A percentile compares a stretch with the other conserved stretches of the same genome.
These are phyloP conservation scores for Suillus sp. DNA, from an alignment of 768 basidiomycete genomes.

Conservation along the genomic window DNA sequence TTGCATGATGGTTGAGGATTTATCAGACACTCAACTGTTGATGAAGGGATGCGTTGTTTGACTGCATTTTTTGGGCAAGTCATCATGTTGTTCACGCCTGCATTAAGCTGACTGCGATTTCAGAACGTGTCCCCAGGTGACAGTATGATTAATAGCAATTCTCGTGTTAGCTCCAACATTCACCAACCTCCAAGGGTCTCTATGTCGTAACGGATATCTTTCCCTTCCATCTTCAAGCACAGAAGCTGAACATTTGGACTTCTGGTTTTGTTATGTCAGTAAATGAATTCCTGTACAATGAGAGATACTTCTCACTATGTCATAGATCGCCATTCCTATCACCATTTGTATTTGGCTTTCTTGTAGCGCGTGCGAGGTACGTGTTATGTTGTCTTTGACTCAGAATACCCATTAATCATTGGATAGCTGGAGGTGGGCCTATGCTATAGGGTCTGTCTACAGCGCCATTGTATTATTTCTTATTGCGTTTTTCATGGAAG, in stretches of 20 bases:
- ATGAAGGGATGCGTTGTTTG: slow-evolving; percentile 33
- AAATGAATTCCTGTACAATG: slow-evolving; percentile 39
- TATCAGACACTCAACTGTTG: neutral
- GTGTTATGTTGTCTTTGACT: slow-evolving; percentile 6
- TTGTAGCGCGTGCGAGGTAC: slow-evolving; percentile 28
- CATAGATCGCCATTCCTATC: slow-evolving; percentile 34
- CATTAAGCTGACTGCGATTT: neutral
- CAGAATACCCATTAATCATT: neutral
- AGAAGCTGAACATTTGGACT: slow-evolving; percentile 56
- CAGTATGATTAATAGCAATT: slow-evolving; percentile 29
- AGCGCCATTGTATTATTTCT: slow-evolving; percentile 46
- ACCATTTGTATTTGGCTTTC: slow-evolving; percentile 34
- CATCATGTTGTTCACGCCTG: neutral
- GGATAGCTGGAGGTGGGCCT: slow-evolving; percentile 51
- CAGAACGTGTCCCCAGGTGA: slow-evolving; percentile 55
- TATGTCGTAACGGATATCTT: slow-evolving; percentile 52
- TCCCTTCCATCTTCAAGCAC: slow-evolving; percentile 56
- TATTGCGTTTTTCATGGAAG: slow-evolving; percentile 50
- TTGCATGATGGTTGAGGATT: slow-evolving; percentile 6
- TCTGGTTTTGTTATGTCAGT: slow-evolving; percentile 54
- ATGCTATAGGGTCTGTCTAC: slow-evolving; percentile 54
- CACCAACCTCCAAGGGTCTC: slow-evolving; percentile 34
- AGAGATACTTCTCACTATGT: slow-evolving; percentile 36
- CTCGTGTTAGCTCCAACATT: neutral
- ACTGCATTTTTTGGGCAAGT: slow-evolving; percentile 35